phyloP scores from a whole-genome alignment of 2,329 filamentous ascomycete species.

The Raffaelea albimanens region DNA sequence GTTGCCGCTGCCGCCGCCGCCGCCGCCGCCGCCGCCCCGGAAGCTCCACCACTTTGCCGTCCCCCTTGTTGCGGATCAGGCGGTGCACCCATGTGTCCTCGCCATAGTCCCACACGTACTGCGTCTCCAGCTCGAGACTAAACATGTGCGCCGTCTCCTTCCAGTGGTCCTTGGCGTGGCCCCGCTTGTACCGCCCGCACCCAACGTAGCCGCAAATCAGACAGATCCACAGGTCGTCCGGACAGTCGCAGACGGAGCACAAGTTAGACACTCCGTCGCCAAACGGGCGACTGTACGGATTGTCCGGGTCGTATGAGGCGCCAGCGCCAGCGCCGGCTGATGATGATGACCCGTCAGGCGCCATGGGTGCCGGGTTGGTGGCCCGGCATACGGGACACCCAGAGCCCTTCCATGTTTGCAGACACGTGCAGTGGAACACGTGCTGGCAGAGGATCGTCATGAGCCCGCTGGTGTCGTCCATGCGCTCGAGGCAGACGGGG shows the following conservation, averaged over 20 bases:
- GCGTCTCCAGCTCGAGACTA: conserved; percentile 82
- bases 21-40: conserved; percentile 34
- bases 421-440: conserved; percentile 91
- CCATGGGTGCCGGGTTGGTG: conserved; percentile 43
- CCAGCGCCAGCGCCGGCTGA: not conserved
- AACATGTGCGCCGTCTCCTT: conserved; percentile 85
- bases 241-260: conserved; percentile 71
- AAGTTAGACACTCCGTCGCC: conserved; percentile 55
- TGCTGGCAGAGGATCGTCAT: conserved; percentile 96
- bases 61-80: conserved; percentile 85
- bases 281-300: conserved; percentile 45
- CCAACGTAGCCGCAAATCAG: conserved; percentile 88
- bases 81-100: conserved; percentile 94
- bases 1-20: conserved; percentile 2
- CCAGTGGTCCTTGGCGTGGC: conserved; percentile 89
- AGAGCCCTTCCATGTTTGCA: conserved; percentile 91
- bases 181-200: conserved; percentile 88
- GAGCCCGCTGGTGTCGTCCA: conserved; percentile 94
- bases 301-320: conserved; percentile 31
- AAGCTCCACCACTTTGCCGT: conserved; percentile 88
- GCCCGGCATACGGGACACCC: conserved; percentile 94
- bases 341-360: not conserved
- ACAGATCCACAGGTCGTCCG: conserved; percentile 87
- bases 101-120: conserved; percentile 97
- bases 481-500: conserved; percentile 90